Percentiles rank a stretch among this genome's conserved stretches.
Conservation (phyloP, 139 green algal genomes). For the Microglena sp. region DNA sequence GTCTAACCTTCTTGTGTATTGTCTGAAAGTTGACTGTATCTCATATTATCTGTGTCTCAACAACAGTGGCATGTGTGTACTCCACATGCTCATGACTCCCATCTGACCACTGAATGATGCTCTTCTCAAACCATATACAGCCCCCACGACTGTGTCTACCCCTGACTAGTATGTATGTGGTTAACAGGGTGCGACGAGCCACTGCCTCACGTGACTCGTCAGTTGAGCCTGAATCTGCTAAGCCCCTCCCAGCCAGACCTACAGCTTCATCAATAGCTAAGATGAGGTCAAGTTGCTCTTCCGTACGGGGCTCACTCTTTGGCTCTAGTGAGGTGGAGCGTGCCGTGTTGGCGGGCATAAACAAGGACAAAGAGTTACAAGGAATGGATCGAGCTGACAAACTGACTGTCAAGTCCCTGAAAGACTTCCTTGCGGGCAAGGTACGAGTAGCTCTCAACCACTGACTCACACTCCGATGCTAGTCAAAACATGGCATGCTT, state of each 20-base stretch:
- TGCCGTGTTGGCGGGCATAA: conserved; percentile 41
- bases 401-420: conserved; percentile 46
- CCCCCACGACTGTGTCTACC: too few species aligned
- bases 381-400: conserved; percentile 21
- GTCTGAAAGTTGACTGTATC: conserved; percentile 5
- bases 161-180: too few species aligned
- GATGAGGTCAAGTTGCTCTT: conserved; percentile 12
- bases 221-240: not conserved
- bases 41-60: not conserved
- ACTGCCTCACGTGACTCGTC: not conserved
- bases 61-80: not conserved
- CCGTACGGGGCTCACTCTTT: too few species aligned
- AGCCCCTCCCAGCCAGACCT: not conserved
- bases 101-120: not conserved
- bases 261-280: conserved; percentile 5
- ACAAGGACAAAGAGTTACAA: conserved; percentile 6
- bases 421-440: conserved; percentile 8
- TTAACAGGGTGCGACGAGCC: too few species aligned
- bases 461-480: too few species aligned
- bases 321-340: too few species aligned
- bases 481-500: too few species aligned
- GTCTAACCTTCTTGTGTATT: conserved; percentile 8
- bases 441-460: too few species aligned
- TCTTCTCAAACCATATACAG: not conserved
- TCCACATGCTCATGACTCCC: not conserved